Evolutionary conservation across 2,329 filamentous ascomycete species (phyloP).

Genomic region (Aspergillus sp.): DNA sequence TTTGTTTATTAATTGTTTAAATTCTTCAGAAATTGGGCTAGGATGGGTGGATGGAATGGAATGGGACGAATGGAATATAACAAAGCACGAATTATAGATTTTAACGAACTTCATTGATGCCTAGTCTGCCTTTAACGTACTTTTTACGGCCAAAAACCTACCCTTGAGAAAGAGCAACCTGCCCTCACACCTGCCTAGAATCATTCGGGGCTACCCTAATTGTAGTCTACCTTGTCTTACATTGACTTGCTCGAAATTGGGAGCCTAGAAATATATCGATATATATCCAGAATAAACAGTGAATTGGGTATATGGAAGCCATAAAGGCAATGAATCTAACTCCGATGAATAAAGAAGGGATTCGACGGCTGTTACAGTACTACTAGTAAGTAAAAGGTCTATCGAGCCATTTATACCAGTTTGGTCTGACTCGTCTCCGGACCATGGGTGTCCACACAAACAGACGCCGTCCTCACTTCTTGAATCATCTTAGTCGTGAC

Average conservation of each 20-base stretch:
- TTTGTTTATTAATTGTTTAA: neutral
- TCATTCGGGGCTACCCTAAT: too few relatives aligned
- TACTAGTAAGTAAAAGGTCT: neutral
- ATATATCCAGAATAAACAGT: neutral
- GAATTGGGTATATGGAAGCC: neutral
- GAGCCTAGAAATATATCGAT: too few relatives aligned
- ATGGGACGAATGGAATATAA: neutral
- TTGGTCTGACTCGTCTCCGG: constrained; percentile 22
- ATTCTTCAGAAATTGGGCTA: neutral
- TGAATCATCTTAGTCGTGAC: constrained; percentile 34
- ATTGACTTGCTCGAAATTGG: too few relatives aligned
- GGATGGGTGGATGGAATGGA: neutral
- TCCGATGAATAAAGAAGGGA: neutral
- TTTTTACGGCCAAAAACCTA: neutral
- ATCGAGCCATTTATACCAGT: constrained; percentile 21
- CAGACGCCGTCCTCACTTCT: constrained; percentile 15
- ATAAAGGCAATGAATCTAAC: neutral
- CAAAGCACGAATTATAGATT: neutral
- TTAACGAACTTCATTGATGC: neutral
- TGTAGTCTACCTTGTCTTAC: too few relatives aligned
- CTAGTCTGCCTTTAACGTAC: neutral
- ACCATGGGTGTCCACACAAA: constrained; percentile 2
- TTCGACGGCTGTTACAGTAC: neutral
- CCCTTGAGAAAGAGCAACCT: neutral
- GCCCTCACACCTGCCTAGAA: too few relatives aligned